These are phyloP conservation scores for Pythium scleroteichum DNA, from an alignment of 352 stramenopile species.

Conservation along the genomic window DNA sequence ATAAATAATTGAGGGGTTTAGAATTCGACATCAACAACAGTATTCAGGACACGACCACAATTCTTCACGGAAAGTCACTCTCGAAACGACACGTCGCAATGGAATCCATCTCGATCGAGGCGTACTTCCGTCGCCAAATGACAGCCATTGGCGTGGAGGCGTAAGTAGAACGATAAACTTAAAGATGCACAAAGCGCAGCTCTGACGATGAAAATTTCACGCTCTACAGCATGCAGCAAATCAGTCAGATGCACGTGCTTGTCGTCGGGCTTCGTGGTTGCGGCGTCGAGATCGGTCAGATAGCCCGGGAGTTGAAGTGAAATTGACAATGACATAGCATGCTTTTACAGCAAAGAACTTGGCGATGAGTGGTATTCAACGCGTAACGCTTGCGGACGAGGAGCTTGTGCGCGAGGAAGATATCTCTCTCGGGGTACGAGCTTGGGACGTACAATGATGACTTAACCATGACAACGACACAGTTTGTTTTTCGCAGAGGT, in stretches of 20 bases:
- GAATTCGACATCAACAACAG: too few species aligned
- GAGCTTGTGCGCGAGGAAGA: constrained; percentile 43
- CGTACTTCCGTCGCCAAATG: constrained; percentile 35
- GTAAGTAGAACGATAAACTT: constrained; percentile 14
- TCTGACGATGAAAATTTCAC: too few species aligned
- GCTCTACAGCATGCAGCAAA: constrained; percentile 38
- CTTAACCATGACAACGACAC: not conserved
- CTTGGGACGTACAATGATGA: not conserved
- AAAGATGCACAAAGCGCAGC: too few species aligned
- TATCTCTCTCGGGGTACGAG: constrained; percentile 26
- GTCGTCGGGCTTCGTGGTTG: constrained; percentile 42
- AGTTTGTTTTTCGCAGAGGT: constrained; percentile 38
- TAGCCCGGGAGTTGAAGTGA: not conserved
- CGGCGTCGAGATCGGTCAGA: constrained; percentile 45
- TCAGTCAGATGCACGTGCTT: constrained; percentile 45
- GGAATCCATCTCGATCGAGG: constrained; percentile 23
- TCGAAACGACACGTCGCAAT: constrained; percentile 21
- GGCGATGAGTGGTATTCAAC: constrained; percentile 34
- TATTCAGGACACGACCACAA: not conserved
- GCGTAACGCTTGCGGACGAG: constrained; percentile 47
- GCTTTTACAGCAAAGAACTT: constrained; percentile 39
- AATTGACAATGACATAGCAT: too few species aligned
- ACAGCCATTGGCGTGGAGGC: constrained; percentile 30
- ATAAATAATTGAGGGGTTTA: too few species aligned
- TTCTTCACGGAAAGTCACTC: too few species aligned